Conservation (phyloP, 257 asterid species). For the Anisodus acutangulus region DNA sequence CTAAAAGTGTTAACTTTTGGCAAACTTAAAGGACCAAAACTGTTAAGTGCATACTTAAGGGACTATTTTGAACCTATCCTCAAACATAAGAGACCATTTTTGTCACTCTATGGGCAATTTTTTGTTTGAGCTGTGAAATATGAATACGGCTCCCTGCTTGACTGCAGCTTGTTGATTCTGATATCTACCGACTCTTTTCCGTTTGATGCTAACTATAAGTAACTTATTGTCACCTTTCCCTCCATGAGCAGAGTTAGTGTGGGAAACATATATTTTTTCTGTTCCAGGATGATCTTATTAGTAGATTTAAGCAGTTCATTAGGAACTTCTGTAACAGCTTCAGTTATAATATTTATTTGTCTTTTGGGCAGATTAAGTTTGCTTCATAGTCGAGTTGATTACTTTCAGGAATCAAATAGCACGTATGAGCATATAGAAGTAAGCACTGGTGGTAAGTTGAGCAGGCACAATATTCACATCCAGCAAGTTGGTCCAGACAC, state of each 20-base stretch:
- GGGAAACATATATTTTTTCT: background rate
- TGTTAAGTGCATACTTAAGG: too few relatives aligned
- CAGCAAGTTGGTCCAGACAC: conserved; percentile 87
- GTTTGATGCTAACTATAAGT: background rate
- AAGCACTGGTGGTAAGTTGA: conserved; percentile 86
- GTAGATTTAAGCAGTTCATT: background rate
- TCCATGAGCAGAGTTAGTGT: background rate
- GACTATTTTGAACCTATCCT: too few relatives aligned
- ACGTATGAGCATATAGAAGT: conserved; percentile 68
- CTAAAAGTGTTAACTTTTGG: too few relatives aligned
- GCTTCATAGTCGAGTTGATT: background rate
- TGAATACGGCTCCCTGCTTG: background rate
- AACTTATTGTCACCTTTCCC: background rate
- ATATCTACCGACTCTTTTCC: background rate
- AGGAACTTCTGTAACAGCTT: background rate
- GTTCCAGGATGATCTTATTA: background rate
- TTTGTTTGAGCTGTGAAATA: conserved; percentile 20
- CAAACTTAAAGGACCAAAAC: too few relatives aligned
- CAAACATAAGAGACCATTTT: too few relatives aligned
- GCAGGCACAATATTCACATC: conserved; percentile 84
- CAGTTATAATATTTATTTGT: background rate
- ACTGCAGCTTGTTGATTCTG: background rate
- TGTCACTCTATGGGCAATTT: background rate
- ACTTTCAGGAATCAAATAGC: conserved; percentile 65
- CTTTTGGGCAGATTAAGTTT: conserved; percentile 7